phyloP scores from a whole-genome alignment of 169 alveolate genomes.

The Cryptosporidium bovis region DNA sequence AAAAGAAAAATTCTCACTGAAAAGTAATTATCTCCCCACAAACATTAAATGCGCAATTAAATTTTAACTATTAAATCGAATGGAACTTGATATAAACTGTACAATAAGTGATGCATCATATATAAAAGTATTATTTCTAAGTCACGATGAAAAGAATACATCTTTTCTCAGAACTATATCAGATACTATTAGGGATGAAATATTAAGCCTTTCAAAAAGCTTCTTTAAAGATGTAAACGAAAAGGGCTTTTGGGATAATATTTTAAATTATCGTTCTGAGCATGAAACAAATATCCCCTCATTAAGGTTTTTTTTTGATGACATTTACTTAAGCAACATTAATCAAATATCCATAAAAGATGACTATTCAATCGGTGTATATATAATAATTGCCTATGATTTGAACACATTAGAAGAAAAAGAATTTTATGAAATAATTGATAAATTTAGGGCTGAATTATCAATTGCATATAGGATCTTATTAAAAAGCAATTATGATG shows the following conservation, averaged over 20 bases:
- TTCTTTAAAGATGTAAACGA: background rate
- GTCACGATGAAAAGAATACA: background rate
- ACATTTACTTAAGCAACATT: background rate
- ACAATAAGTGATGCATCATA: constrained; percentile 10
- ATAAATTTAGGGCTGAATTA: too few species aligned
- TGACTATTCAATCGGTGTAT: too few species aligned
- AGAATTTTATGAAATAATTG: too few species aligned
- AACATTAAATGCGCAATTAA: too few species aligned
- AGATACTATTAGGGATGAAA: background rate
- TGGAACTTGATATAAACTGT: constrained; percentile 17
- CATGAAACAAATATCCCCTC: background rate
- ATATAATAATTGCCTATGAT: too few species aligned
- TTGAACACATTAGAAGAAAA: too few species aligned
- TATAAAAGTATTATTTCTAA: constrained; percentile 38
- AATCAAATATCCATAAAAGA: too few species aligned
- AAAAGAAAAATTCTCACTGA: too few species aligned
- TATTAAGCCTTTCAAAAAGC: background rate
- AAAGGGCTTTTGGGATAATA: background rate
- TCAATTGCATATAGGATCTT: too few species aligned
- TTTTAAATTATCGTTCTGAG: background rate
- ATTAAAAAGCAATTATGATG: too few species aligned
- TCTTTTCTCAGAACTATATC: background rate
- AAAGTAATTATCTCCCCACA: too few species aligned
- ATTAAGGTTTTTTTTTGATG: background rate
- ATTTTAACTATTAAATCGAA: background rate